A percentile compares a stretch with the other conserved stretches of the same genome.
These are phyloP conservation scores for Nitzschia sp. DNA, from an alignment of 108 stramenopile species.

Conservation along the genomic window DNA sequence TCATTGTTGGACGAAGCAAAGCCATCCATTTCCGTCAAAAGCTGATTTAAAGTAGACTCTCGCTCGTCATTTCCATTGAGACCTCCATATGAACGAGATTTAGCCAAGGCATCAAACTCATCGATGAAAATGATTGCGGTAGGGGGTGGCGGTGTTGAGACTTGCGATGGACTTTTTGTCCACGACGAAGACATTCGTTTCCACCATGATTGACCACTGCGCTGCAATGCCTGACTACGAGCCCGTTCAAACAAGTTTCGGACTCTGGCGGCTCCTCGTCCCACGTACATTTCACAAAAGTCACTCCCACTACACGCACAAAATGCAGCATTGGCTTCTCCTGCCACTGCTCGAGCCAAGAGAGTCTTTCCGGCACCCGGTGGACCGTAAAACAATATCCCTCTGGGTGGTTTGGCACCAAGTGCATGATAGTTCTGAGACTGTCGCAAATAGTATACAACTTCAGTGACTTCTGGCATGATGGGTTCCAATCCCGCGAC, in stretches of 20 bases:
- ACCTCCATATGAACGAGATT: constrained; percentile 59
- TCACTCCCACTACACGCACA: constrained; percentile 75
- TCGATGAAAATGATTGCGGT: constrained; percentile 95
- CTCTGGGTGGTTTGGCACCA: constrained; percentile 71
- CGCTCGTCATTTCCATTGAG: constrained; percentile 79
- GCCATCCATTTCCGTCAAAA: constrained; percentile 96
- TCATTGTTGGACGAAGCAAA: constrained; percentile 38
- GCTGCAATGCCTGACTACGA: constrained; percentile 46
- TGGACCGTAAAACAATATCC: constrained; percentile 80
- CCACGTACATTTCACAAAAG: constrained; percentile 85
- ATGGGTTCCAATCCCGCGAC: constrained; percentile 92
- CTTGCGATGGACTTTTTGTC: constrained; percentile 22
- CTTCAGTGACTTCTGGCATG: constrained; percentile 79
- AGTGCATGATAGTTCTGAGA: constrained; percentile 52
- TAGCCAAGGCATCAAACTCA: constrained; percentile 95
- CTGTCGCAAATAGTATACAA: constrained; percentile 70
- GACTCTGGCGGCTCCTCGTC: constrained; percentile 83
- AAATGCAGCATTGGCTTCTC: constrained; percentile 78
- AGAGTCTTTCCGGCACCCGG: constrained; percentile 86
- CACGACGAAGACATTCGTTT: neutral
- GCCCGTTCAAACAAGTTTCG: constrained; percentile 80
- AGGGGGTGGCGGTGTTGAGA: constrained; percentile 43
- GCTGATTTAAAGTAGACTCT: constrained; percentile 94
- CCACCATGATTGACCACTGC: constrained; percentile 3
- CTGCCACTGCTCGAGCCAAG: constrained; percentile 75